Percentiles rank a stretch among this genome's conserved stretches.
These are phyloP conservation scores for Neoboletus brunneissimus DNA, from an alignment of 768 basidiomycete species.

Conservation along the genomic window DNA sequence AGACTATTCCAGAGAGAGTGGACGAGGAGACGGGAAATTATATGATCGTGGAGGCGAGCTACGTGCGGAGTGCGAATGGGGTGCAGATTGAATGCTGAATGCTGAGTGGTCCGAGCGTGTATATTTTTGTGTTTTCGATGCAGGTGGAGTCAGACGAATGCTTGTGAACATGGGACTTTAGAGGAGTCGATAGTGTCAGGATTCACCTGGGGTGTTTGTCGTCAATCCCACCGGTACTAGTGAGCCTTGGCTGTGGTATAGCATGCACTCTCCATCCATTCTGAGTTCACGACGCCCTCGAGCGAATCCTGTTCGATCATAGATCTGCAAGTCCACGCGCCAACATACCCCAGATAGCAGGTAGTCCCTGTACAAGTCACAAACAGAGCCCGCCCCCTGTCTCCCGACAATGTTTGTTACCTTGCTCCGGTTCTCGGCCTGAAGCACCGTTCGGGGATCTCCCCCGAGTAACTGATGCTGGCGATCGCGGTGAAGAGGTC, in stretches of 20 bases:
- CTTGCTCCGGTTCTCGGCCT: slow-evolving; percentile 92
- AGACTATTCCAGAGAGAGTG: no score
- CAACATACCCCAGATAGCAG: slow-evolving; percentile 53
- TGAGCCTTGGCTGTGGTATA: slow-evolving; percentile 75
- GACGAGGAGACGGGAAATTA: no score
- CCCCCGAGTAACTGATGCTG: no score
- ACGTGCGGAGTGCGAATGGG: no score
- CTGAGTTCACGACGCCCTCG: slow-evolving; percentile 87
- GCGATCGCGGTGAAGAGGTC: slow-evolving; percentile 87
- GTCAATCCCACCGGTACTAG: slow-evolving; percentile 65
- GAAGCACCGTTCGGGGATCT: slow-evolving; percentile 92
- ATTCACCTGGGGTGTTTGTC: background rate
- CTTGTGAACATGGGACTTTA: no score
- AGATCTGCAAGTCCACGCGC: slow-evolving; percentile 44
- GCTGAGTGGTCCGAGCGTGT: no score
- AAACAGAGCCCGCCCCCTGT: slow-evolving; percentile 82
- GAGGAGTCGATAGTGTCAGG: no score
- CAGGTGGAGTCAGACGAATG: no score
- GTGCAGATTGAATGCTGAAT: no score
- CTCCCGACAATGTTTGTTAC: slow-evolving; percentile 89
- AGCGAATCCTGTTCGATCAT: slow-evolving; percentile 79
- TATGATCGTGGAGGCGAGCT: no score
- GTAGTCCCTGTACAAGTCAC: slow-evolving; percentile 70
- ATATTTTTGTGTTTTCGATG: no score
- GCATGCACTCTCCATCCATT: slow-evolving; percentile 69